Evolutionary conservation across 148 eudicot genomes (phyloP).

Genomic region (Vaccinium myrtillus): DNA sequence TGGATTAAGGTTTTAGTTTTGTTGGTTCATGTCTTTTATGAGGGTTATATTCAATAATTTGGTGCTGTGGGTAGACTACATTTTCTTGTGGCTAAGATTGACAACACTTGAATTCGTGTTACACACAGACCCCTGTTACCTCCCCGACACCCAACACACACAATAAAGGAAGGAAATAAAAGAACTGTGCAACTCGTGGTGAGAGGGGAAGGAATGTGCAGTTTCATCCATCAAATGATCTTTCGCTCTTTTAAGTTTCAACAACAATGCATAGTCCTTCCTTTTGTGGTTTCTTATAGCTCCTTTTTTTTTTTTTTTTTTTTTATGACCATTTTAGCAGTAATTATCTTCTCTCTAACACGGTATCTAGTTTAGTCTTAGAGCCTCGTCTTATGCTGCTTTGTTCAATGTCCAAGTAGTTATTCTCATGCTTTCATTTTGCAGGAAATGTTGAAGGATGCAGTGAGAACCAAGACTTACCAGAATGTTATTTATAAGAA

Average conservation of each 20-base stretch:
- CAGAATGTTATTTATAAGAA: conserved; percentile 88
- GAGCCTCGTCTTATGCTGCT: neutral
- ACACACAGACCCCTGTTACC: neutral
- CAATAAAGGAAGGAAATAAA: neutral
- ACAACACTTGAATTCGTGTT: neutral
- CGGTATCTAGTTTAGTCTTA: neutral
- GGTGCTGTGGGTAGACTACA: conserved; percentile 6
- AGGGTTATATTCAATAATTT: neutral
- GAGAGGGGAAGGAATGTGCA: neutral
- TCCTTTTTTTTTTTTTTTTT: neutral
- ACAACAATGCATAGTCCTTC: neutral
- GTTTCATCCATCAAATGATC: neutral
- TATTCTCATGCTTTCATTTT: conserved; percentile 9
- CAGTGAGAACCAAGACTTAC: conserved; percentile 92
- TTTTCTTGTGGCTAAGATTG: conserved; percentile 1
- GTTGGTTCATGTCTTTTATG: neutral
- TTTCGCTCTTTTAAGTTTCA: neutral
- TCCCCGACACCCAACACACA: neutral
- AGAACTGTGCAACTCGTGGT: neutral
- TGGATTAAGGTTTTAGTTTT: neutral
- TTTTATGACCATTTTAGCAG: neutral
- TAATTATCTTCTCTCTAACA: neutral
- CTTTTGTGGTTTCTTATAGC: neutral
- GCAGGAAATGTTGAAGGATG: conserved; percentile 99
- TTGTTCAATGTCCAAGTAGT: neutral